Base-by-base conservation (phyloP, 2,329 filamentous ascomycete species). In the Ambrosiella xylebori region DNA sequence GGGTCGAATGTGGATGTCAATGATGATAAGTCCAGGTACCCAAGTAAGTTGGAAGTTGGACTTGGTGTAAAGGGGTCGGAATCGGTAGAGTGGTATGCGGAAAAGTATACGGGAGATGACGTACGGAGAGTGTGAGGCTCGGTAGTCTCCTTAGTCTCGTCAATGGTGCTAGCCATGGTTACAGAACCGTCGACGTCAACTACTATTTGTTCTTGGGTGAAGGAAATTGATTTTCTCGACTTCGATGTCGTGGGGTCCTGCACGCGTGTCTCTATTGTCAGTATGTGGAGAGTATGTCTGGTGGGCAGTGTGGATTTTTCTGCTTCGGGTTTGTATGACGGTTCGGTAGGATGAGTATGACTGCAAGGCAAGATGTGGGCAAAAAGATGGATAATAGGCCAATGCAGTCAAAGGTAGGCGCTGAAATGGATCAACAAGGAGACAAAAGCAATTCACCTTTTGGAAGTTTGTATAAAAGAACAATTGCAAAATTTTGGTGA, bases 211-310 rank as follows among this genome's bases (percentile, higher is more conserved):
- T 88, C 87, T 72, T 93, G 86, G 69, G 85, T 90, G 71, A 97
- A 97, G 63, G 89, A 84, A 67, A 97, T 91, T 52, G 88, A 94
- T 75, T 97, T 95, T 74, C 90, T 86, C 67, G 85, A 82, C 71
- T 86, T 89, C 68, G 55, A 44, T 7, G 50, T 39, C 39, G 55
- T 50, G 15, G 17, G 15, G 19, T 57, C 59, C 59, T 60, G 59
- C n/a, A 47, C 44, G 45, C 19, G 19, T 37, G 15, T 36, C 27
- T 49, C 45, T 12, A 19, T 49, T 12, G 19, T 27, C 35, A 51
- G 47, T 51, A 35, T 3, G 47, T 51, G n/a, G 47, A 11, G 47
- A n/a, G 47, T 51, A 17, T 11, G 47, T 51, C 47, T 51, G 47
- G 39, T n/a, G 39, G 47, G 13, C 47, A 51, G 37, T 51, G 47